Percentiles rank a stretch among this genome's conserved stretches.
phyloP scores from a whole-genome alignment of 2,329 filamentous ascomycete species.

The Aspergillus bombycis region DNA sequence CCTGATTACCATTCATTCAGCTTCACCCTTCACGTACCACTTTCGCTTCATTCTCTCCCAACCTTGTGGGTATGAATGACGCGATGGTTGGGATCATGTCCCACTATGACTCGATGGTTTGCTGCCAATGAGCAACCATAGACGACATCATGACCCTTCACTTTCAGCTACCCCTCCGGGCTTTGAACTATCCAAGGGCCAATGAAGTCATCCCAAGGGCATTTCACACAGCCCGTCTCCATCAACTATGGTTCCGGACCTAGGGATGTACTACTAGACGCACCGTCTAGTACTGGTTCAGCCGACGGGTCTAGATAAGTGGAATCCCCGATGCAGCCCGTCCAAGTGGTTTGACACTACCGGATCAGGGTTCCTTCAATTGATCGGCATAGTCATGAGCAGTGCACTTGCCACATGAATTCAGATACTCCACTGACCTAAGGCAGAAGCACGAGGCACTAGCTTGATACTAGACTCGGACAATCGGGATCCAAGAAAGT shows the following conservation, averaged over 20 bases:
- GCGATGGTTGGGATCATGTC: constrained; percentile 15
- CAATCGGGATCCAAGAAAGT: constrained; percentile 12
- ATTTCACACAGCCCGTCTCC: constrained; percentile 13
- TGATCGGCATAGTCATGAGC: constrained; percentile 17
- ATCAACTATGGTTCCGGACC: constrained; percentile 10
- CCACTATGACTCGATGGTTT: constrained; percentile 12
- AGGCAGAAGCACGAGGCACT: constrained; percentile 10
- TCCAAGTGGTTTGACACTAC: constrained; percentile 17
- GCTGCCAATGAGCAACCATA: constrained; percentile 24
- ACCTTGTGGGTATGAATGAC: background rate
- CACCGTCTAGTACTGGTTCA: constrained; percentile 13
- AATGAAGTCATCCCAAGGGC: constrained; percentile 16
- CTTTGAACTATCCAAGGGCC: constrained; percentile 19
- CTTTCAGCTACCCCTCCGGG: constrained; percentile 19
- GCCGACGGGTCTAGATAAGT: constrained; percentile 13
- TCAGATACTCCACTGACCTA: constrained; percentile 19
- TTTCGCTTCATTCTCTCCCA: background rate
- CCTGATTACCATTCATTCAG: no score
- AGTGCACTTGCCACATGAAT: constrained; percentile 21
- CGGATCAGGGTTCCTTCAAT: constrained; percentile 12
- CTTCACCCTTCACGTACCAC: background rate
- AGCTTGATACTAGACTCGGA: constrained; percentile 17
- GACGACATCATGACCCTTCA: constrained; percentile 14
- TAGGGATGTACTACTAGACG: background rate
- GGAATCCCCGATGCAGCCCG: constrained; percentile 6